Evolutionary conservation across 805 yeast species (phyloP).

Genomic region (Zygosaccharomyces pseudorouxii): DNA sequence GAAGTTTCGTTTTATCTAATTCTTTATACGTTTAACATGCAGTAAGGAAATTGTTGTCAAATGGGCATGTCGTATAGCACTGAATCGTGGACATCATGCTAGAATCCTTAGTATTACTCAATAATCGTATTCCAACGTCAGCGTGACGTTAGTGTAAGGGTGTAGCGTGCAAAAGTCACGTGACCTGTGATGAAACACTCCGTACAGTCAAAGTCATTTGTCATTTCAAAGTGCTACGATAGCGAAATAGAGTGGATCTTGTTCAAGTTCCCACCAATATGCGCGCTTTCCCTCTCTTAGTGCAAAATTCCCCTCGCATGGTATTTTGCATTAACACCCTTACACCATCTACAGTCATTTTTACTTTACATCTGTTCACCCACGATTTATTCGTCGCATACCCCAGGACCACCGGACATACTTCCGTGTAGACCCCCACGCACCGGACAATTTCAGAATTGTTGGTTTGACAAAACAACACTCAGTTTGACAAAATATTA

Average conservation of each 20-base stretch:
- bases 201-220: too few species aligned
- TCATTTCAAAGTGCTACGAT: too few species aligned
- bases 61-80: background rate
- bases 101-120: too few species aligned
- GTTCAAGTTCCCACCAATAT: background rate
- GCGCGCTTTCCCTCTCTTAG: background rate
- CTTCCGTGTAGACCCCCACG: background rate
- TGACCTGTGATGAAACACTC: background rate
- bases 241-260: too few species aligned
- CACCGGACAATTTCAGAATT: background rate
- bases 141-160: background rate
- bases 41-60: background rate
- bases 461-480: background rate
- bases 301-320: too few species aligned
- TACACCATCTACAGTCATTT: conserved; percentile 6
- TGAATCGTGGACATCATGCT: too few species aligned
- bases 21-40: background rate
- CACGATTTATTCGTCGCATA: background rate
- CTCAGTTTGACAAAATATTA: background rate
- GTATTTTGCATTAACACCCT: background rate
- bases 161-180: background rate
- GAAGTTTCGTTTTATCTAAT: background rate
- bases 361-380: background rate
- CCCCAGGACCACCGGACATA: background rate
- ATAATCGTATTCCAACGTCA: background rate